Conservation (phyloP, 2,329 filamentous ascomycete species). For the Cladosporium colombiae region DNA sequence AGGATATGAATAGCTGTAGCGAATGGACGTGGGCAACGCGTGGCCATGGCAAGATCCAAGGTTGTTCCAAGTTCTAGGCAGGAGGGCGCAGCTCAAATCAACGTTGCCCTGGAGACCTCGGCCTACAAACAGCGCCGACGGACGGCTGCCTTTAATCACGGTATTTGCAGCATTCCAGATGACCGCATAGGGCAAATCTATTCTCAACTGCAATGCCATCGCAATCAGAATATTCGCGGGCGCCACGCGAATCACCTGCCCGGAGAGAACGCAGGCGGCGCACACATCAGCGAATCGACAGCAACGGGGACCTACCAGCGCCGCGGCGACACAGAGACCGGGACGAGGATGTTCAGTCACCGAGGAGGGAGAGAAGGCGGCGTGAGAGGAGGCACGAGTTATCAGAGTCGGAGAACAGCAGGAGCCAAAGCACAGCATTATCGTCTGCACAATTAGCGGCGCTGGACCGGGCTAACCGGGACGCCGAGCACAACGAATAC, state of each 20-base stretch:
- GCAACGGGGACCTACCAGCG: constrained; percentile 34
- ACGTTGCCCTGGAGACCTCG: constrained; percentile 5
- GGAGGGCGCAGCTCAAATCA: not conserved
- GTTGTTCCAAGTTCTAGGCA: not conserved
- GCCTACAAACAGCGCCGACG: not conserved
- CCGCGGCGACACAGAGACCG: constrained; percentile 12
- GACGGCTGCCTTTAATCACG: not conserved
- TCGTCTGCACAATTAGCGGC: constrained; percentile 64
- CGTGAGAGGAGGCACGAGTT: constrained; percentile 15
- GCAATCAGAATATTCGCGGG: constrained; percentile 18
- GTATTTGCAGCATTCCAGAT: constrained; percentile 14
- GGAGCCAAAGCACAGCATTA: constrained; percentile 37
- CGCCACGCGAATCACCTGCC: constrained; percentile 30
- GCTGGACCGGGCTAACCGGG: constrained; percentile 63
- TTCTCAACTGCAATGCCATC: constrained; percentile 4
- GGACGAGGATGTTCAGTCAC: constrained; percentile 11
- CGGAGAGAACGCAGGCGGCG: constrained; percentile 34
- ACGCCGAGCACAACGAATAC: constrained; percentile 44
- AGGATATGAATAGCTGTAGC: not conserved
- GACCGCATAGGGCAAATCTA: constrained; percentile 11
- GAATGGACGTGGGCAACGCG: not conserved
- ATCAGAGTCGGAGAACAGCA: constrained; percentile 5
- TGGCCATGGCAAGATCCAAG: constrained; percentile 5
- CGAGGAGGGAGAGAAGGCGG: constrained; percentile 8
- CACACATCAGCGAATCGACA: constrained; percentile 39